Conservation (phyloP, 306 rosid genomes). For the Ormosia emarginata region DNA sequence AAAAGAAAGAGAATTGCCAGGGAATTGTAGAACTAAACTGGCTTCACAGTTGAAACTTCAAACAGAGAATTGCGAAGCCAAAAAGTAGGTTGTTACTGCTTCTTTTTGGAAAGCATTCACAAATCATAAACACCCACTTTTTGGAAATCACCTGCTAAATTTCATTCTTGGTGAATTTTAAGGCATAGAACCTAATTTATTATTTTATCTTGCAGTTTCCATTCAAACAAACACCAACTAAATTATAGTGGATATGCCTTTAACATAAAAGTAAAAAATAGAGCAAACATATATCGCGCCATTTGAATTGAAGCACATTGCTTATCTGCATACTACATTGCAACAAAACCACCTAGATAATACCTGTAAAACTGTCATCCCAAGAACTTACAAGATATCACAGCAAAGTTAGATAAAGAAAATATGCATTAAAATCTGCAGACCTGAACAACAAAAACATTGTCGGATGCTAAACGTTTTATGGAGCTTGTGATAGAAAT, state of each 20-base stretch:
- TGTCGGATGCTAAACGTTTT: constrained; percentile 67
- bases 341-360: background rate
- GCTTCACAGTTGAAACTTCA: background rate
- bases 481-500: constrained; percentile 78
- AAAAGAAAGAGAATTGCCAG: background rate
- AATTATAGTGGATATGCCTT: background rate
- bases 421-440: constrained; percentile 21
- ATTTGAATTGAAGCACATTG: background rate
- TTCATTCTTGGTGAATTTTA: background rate
- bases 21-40: background rate
- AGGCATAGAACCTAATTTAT: background rate
- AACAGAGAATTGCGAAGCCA: background rate
- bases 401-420: background rate
- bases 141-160: background rate
- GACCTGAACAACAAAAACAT: constrained; percentile 90
- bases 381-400: constrained; percentile 10
- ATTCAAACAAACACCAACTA: background rate
- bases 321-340: background rate
- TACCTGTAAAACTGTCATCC: background rate
- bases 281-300: background rate
- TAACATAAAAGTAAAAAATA: background rate
- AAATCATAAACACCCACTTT: background rate
- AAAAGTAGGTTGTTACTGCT: background rate
- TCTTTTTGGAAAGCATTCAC: background rate
- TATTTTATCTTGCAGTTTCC: background rate